These are phyloP conservation scores for Panicum virgatum DNA, from an alignment of 202 grass and related monocot genomes.

Conservation along the genomic window DNA sequence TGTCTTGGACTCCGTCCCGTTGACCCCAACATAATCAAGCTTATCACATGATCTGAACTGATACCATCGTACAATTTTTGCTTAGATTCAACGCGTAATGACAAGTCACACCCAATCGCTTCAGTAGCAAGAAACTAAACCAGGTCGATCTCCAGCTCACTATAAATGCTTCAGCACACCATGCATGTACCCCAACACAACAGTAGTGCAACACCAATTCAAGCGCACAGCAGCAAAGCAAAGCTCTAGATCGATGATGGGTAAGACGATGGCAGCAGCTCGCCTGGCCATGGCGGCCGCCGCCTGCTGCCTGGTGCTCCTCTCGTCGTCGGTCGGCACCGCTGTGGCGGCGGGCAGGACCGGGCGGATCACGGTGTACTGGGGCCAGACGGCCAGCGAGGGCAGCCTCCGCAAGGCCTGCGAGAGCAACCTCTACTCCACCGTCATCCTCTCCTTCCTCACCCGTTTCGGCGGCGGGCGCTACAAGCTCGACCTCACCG, in stretches of 20 bases:
- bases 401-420: slow-evolving; percentile 43
- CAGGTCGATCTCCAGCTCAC: not conserved
- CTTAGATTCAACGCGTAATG: not conserved
- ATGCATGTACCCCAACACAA: not conserved
- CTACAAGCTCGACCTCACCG: not conserved
- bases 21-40: not conserved
- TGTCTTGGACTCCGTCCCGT: not conserved
- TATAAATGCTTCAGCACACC: not conserved
- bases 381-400: slow-evolving; percentile 48
- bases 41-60: not conserved
- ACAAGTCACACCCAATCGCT: not conserved
- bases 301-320: slow-evolving; percentile 18
- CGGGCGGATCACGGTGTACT: slow-evolving; percentile 54
- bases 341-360: not conserved
- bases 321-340: slow-evolving; percentile 17
- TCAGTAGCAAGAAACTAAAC: not conserved
- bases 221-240: no score
- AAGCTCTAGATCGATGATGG: no score
- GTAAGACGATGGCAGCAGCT: not conserved
- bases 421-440: slow-evolving; percentile 38
- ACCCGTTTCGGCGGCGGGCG: slow-evolving; percentile 30
- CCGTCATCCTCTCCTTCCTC: slow-evolving; percentile 50
- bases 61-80: not conserved
- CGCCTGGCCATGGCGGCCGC: not conserved
- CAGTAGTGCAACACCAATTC: no score